Conservation (phyloP, 2,329 filamentous ascomycete genomes). For the Trematosphaeria pertusa region DNA sequence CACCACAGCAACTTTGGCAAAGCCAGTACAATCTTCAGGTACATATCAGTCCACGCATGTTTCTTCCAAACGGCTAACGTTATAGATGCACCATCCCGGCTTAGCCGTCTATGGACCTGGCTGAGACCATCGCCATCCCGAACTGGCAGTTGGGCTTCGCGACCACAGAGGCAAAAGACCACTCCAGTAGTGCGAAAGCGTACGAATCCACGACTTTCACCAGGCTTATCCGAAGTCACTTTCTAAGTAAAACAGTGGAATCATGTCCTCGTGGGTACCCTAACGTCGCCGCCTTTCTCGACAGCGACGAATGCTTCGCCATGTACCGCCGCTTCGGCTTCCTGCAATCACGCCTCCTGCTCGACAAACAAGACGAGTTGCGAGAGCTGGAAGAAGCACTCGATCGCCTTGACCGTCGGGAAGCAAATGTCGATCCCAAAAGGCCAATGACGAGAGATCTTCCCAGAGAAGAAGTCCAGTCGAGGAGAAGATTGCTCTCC, state of each 20-base stretch:
- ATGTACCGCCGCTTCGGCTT: slow-evolving; percentile 53
- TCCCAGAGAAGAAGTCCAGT: neutral
- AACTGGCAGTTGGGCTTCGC: slow-evolving; percentile 18
- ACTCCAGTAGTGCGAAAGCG: neutral
- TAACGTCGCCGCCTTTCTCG: slow-evolving; percentile 47
- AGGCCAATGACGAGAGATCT: slow-evolving; percentile 13
- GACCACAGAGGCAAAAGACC: neutral
- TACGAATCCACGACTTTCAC: neutral
- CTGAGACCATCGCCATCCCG: no score
- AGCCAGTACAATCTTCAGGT: no score
- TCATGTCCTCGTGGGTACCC: slow-evolving; percentile 44
- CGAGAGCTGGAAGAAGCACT: slow-evolving; percentile 35
- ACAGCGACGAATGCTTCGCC: slow-evolving; percentile 53
- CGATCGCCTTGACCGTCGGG: slow-evolving; percentile 6
- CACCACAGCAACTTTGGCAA: no score
- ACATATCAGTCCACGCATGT: no score
- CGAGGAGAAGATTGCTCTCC: slow-evolving; percentile 9
- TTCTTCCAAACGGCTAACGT: no score
- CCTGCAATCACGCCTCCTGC: slow-evolving; percentile 46
- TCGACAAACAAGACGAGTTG: slow-evolving; percentile 22
- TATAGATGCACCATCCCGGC: no score
- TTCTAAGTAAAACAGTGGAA: no score
- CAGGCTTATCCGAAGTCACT: no score
- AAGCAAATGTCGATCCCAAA: slow-evolving; percentile 1
- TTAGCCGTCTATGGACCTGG: no score